These are phyloP conservation scores for Myriosclerotinia scirpicola DNA, from an alignment of 2,329 filamentous ascomycete species.

Conservation along the genomic window DNA sequence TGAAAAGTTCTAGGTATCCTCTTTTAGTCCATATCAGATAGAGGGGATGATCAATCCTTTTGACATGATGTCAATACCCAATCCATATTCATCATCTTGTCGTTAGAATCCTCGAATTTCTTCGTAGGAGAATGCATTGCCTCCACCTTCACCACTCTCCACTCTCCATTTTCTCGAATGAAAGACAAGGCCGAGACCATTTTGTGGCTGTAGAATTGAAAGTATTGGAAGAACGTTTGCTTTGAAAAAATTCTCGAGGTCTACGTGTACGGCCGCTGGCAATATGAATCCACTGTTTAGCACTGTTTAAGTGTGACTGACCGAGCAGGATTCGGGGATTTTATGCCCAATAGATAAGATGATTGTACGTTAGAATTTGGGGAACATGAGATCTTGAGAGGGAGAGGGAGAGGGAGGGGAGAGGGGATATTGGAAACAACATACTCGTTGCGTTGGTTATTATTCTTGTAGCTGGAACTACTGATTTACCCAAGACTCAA, in stretches of 20 bases:
- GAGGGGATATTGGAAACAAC: background rate
- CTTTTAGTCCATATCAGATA: conserved; percentile 8
- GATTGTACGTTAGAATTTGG: background rate
- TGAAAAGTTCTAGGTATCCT: background rate
- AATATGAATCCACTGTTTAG: conserved; percentile 10
- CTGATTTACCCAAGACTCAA: no score
- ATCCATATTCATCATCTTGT: background rate
- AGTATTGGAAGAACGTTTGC: conserved; percentile 13
- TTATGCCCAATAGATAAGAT: conserved; percentile 16
- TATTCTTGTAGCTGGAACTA: no score
- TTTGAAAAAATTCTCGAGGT: conserved; percentile 7
- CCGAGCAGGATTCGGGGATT: conserved; percentile 17
- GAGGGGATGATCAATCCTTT: background rate
- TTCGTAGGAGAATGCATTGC: background rate
- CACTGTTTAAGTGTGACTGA: background rate
- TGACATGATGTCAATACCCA: conserved; percentile 7
- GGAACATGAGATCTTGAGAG: background rate
- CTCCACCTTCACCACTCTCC: conserved; percentile 8
- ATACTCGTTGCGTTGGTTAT: no score
- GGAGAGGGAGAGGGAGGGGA: no score
- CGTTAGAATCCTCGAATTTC: background rate
- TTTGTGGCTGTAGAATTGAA: conserved; percentile 1
- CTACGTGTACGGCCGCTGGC: conserved; percentile 21
- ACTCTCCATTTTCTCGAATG: background rate
- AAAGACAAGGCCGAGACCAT: background rate